A percentile compares a stretch with the other conserved stretches of the same genome.
phyloP scores from a whole-genome alignment of 2,329 filamentous ascomycete species.

The Apiospora arundinis region DNA sequence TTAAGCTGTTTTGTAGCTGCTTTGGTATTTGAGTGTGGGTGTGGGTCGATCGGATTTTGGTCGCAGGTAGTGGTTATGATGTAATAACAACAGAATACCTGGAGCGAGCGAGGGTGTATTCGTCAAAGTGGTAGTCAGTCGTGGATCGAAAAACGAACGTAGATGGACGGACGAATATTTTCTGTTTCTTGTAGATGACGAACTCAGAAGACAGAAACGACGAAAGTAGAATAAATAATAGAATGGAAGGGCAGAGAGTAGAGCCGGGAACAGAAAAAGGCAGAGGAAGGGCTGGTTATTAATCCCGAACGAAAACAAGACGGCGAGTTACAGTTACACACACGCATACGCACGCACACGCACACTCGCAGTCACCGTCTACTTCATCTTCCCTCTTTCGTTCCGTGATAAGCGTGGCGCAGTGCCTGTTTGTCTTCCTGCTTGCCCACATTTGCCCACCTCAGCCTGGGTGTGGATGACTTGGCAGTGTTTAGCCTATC shows the following conservation, averaged over 20 bases:
- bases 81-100: constrained; percentile 7
- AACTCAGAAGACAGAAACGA: background rate
- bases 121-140: background rate
- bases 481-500: constrained; percentile 18
- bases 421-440: constrained; percentile 15
- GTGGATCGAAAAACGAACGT: background rate
- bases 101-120: background rate
- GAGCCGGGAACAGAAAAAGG: background rate
- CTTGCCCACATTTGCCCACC: constrained; percentile 13
- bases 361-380: background rate
- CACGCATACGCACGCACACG: background rate
- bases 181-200: background rate
- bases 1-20: constrained; percentile 34
- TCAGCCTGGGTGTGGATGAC: constrained; percentile 18
- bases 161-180: background rate
- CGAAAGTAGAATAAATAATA: background rate
- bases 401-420: constrained; percentile 18
- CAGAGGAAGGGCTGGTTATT: constrained; percentile 8
- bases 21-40: background rate
- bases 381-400: background rate
- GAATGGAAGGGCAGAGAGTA: background rate
- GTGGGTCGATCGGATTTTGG: background rate
- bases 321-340: constrained; percentile 5
- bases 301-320: constrained; percentile 4
- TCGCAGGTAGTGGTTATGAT: constrained; percentile 18